Evolutionary conservation across 2,329 filamentous ascomycete genomes (phyloP).

Genomic region (Alternaria rosae): DNA sequence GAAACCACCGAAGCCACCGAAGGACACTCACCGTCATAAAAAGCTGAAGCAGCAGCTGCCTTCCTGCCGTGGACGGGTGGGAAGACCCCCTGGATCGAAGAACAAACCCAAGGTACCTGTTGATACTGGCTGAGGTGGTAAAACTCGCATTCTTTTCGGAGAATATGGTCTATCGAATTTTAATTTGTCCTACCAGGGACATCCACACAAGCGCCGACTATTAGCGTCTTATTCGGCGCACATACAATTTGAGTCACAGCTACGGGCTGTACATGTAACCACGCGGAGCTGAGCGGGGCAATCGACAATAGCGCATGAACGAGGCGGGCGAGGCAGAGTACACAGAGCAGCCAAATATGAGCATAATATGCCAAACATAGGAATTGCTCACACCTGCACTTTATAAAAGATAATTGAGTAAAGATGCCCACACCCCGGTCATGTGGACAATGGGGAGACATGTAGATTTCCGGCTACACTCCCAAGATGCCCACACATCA

Average conservation of each 20-base stretch:
- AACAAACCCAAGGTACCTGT: not conserved
- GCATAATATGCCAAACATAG: not conserved
- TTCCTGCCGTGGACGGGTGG: not conserved
- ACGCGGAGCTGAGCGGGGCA: not conserved
- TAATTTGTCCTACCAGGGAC: not conserved
- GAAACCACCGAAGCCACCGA: not conserved
- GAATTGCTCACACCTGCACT: not conserved
- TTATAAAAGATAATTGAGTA: not conserved
- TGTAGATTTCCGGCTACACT: not conserved
- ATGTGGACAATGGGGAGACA: not conserved
- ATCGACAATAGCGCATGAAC: not conserved
- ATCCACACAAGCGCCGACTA: not conserved
- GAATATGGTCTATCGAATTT: not conserved
- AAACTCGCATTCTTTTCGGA: not conserved
- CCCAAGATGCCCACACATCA: not conserved
- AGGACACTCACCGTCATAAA: not conserved
- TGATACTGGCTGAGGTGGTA: not conserved
- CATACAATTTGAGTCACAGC: not conserved
- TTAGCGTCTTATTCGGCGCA: not conserved
- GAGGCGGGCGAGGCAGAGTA: not conserved
- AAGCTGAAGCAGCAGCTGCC: not conserved
- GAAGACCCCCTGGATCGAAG: constrained; percentile 1
- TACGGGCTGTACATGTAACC: not conserved
- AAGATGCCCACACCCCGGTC: not conserved
- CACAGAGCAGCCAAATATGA: not conserved